These are phyloP conservation scores for Podila epigama DNA, from an alignment of 192 early-diverging fungal genomes.

Conservation along the genomic window DNA sequence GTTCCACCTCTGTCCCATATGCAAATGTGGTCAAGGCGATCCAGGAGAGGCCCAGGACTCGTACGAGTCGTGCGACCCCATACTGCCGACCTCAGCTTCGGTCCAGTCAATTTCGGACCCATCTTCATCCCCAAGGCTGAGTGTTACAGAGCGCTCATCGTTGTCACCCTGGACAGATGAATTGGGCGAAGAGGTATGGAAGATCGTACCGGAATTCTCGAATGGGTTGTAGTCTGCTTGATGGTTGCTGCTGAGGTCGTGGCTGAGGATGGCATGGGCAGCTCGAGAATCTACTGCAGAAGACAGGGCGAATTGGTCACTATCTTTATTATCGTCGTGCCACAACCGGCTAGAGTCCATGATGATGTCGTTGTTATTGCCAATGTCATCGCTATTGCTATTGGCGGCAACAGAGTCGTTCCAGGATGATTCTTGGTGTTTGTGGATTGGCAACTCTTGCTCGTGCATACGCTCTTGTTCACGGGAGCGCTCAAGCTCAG, in stretches of 20 bases:
- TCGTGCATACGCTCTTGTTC: constrained; percentile 7
- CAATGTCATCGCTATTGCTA: neutral
- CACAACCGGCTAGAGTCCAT: too few relatives aligned
- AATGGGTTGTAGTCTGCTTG: constrained; percentile 38
- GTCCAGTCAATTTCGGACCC: constrained; percentile 37
- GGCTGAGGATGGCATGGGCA: constrained; percentile 33
- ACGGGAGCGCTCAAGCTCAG: constrained; percentile 8
- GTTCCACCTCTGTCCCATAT: neutral
- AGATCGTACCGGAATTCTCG: constrained; percentile 17
- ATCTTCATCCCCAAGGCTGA: constrained; percentile 20
- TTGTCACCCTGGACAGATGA: constrained; percentile 10
- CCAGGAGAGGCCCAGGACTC: constrained; percentile 36
- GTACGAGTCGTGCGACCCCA: constrained; percentile 37
- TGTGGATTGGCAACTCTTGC: neutral
- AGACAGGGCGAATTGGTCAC: neutral
- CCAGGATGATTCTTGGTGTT: neutral
- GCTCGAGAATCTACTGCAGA: constrained; percentile 6
- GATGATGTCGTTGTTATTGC: too few relatives aligned
- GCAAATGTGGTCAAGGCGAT: neutral
- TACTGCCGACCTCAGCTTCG: constrained; percentile 38
- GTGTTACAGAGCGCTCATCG: constrained; percentile 30
- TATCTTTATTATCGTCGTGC: neutral
- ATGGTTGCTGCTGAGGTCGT: constrained; percentile 33
- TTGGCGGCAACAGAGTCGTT: neutral
- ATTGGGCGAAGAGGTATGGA: constrained; percentile 1